Evolutionary conservation across 805 yeast species (phyloP).

Genomic region (Lachancea meyersii): DNA sequence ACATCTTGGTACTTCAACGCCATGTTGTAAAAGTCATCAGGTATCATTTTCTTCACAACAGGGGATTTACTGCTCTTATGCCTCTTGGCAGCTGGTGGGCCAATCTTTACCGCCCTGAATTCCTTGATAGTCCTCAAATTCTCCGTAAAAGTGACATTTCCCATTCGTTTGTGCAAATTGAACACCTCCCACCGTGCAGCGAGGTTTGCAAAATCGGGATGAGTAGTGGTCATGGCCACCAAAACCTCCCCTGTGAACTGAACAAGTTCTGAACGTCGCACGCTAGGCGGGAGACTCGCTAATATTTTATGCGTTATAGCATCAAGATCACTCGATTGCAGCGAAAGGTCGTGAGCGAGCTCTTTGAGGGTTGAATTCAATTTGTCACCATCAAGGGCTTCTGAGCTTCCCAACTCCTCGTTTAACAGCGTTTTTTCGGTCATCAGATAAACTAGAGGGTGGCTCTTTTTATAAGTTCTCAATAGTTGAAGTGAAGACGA

Average conservation of each 20-base stretch:
- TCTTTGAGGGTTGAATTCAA: conserved; percentile 3
- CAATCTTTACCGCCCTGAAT: background rate
- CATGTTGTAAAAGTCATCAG: conserved; percentile 53
- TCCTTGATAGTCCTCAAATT: conserved; percentile 12
- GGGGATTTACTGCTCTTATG: background rate
- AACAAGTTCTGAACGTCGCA: conserved; percentile 75
- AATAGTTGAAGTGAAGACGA: background rate
- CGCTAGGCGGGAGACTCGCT: conserved; percentile 66
- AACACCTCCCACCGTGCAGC: conserved; percentile 94
- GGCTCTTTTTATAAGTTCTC: background rate
- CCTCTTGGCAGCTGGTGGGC: conserved; percentile 2
- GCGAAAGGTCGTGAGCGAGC: conserved; percentile 82
- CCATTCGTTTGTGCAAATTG: conserved; percentile 71
- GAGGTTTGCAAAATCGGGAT: conserved; percentile 91
- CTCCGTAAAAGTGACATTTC: conserved; percentile 13
- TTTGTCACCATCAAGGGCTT: background rate
- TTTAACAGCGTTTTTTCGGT: conserved; percentile 4
- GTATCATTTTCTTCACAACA: conserved; percentile 38
- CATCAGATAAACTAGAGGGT: background rate
- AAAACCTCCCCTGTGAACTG: conserved; percentile 89
- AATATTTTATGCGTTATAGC: conserved; percentile 88
- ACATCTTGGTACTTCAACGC: conserved; percentile 56
- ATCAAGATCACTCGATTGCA: conserved; percentile 82
- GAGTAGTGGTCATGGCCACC: conserved; percentile 91
- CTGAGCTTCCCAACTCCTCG: conserved; percentile 1